phyloP scores from a whole-genome alignment of 2,329 filamentous ascomycete species.

The Paracoccidioides lutzii region DNA sequence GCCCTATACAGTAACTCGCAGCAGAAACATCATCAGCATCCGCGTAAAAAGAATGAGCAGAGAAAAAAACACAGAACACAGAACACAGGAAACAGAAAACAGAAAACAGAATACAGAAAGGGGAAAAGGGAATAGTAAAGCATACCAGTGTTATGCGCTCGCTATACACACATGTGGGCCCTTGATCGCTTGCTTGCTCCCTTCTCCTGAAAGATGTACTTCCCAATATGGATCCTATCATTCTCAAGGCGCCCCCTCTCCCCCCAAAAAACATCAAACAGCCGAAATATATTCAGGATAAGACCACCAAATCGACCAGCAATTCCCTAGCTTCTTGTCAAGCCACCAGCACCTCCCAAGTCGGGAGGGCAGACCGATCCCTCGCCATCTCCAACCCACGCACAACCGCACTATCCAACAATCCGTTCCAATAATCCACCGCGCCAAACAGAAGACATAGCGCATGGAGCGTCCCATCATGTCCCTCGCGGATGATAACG shows the following conservation, averaged over 20 bases:
- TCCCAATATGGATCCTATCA: no score
- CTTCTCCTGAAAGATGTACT: no score
- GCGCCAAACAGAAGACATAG: no score
- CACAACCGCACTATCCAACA: background rate
- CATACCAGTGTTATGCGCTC: background rate
- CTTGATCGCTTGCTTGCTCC: no score
- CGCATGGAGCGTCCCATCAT: no score
- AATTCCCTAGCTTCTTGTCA: background rate
- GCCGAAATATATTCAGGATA: background rate
- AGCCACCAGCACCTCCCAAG: background rate
- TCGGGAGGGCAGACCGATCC: background rate
- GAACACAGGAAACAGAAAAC: background rate
- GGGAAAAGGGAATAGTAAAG: background rate
- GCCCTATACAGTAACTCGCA: background rate
- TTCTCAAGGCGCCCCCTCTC: no score
- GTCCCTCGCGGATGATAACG: no score
- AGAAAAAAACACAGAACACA: background rate
- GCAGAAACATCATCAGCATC: background rate
- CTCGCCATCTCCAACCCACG: background rate
- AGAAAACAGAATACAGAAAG: background rate
- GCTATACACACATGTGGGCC: no score
- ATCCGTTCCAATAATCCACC: background rate
- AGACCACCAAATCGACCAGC: background rate
- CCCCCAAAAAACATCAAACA: background rate
- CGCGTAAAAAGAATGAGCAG: background rate